Evolutionary conservation across 352 stramenopile species (phyloP), one percentile per base, ranked within the genome.

Genomic region (Pythium guiyangense): DNA sequence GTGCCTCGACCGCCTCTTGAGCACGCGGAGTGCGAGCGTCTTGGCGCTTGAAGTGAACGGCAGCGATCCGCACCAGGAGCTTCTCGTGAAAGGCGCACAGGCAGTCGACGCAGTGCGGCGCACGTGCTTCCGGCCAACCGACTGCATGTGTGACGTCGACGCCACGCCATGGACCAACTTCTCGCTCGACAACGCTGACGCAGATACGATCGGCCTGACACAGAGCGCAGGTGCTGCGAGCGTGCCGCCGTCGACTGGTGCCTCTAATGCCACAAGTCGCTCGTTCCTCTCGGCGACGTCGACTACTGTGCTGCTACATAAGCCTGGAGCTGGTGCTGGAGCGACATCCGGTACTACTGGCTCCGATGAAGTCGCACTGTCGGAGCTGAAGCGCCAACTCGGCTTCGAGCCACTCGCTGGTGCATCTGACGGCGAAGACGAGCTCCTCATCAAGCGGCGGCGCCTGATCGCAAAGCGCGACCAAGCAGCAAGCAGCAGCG

Each of bases 341-440:
- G n/a, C n/a, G n/a, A n/a, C n/a, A n/a, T n/a, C n/a, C n/a, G n/a
- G n/a, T n/a, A n/a, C n/a, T n/a, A n/a, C n/a, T n/a, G n/a, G n/a
- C n/a, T n/a, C n/a, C 6, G 35, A 73, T 17, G 69, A 87, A 46
- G 63, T 88, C 27, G 77, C 77, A 6, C 71, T 90, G 34, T 65
- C 66, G n/a, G 77, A 83, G 48, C 77, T 90, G 35, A 90, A 88
- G 58, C 74, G 80, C 15, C 71, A 80, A 54, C 85, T 75, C 57
- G 80, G 80, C 5, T 88, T 83, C 57, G 62, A 76, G 43, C 45
- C 74, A 29, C 39, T 43, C 0, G 59, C 52, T 8, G 40, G 64
- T 14, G 34, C 55, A 25, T 67, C 74, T 12, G 54, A 39, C 39
- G 46, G 73, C 3, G 63, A 27, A 49, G 70, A 75, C 17, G 56